Evolutionary conservation across 495 filamentous ascomycete species (phyloP).

Genomic region (Evernia prunastri): DNA sequence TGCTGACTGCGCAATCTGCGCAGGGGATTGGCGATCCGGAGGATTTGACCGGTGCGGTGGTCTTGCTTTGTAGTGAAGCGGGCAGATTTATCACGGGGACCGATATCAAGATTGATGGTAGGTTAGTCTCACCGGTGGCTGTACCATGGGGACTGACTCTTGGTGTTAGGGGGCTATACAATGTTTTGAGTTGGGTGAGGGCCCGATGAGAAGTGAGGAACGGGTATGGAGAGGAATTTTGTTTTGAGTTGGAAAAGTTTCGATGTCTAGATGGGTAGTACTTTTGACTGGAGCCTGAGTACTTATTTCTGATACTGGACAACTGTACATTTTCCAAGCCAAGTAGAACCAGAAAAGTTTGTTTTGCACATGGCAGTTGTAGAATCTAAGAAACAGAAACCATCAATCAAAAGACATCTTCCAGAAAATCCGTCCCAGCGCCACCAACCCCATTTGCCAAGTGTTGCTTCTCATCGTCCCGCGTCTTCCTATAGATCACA

Average conservation of each 20-base stretch:
- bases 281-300: too few relatives aligned
- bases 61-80: constrained; percentile 68
- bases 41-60: constrained; percentile 70
- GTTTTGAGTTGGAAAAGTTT: too few relatives aligned
- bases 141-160: neutral
- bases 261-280: too few relatives aligned
- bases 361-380: neutral
- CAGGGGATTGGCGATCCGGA: constrained; percentile 64
- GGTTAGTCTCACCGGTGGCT: neutral
- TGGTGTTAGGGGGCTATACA: constrained; percentile 18
- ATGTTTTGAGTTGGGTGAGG: constrained; percentile 20
- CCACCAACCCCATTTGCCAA: constrained; percentile 20
- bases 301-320: too few relatives aligned
- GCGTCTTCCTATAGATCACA: constrained; percentile 17
- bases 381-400: neutral
- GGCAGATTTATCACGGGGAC: constrained; percentile 72
- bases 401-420: constrained; percentile 17
- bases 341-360: neutral
- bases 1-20: too few relatives aligned
- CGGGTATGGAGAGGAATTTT: too few relatives aligned
- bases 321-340: too few relatives aligned
- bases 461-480: constrained; percentile 17
- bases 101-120: constrained; percentile 59
- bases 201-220: too few relatives aligned
- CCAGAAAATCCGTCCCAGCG: constrained; percentile 14